A percentile compares a stretch with the other conserved stretches of the same genome.
Evolutionary conservation across 2,329 filamentous ascomycete species (phyloP).

Genomic region (Colletotrichum endophyticum): DNA sequence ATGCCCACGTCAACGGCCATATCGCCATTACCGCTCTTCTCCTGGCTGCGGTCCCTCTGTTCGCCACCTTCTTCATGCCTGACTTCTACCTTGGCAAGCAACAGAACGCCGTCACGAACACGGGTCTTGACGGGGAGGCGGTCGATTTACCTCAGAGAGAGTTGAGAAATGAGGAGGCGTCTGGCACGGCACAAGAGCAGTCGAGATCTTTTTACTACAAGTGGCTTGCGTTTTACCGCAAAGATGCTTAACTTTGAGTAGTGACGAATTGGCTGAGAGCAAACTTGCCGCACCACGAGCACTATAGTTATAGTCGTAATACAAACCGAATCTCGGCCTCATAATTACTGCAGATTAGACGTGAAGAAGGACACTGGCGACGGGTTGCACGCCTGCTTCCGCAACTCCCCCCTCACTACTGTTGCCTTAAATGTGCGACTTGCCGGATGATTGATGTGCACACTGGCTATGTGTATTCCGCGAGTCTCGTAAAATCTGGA

Average conservation of each 20-base stretch:
- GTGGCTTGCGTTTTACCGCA: background rate
- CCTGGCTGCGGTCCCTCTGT: conserved; percentile 33
- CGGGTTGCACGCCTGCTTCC: no score
- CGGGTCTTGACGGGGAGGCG: conserved; percentile 32
- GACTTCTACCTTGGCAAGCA: conserved; percentile 41
- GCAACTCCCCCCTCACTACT: no score
- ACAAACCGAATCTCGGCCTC: rapidly evolving
- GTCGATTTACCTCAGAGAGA: conserved; percentile 20
- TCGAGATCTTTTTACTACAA: background rate
- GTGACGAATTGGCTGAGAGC: no score
- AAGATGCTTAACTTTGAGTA: background rate
- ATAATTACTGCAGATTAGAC: background rate
- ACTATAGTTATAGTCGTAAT: background rate
- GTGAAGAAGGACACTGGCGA: background rate
- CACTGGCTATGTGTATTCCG: rapidly evolving
- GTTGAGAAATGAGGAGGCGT: background rate
- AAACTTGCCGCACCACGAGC: background rate
- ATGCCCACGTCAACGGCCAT: conserved; percentile 37
- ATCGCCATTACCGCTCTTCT: conserved; percentile 35
- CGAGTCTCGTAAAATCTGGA: background rate
- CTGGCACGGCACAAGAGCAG: background rate
- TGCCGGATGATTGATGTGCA: background rate
- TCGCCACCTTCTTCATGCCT: conserved; percentile 45
- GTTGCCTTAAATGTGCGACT: rapidly evolving
- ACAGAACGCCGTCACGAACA: conserved; percentile 38